Evolutionary conservation across 495 filamentous ascomycete species (phyloP), one percentile per base, ranked within the genome.

Genomic region (Collariella sp.): DNA sequence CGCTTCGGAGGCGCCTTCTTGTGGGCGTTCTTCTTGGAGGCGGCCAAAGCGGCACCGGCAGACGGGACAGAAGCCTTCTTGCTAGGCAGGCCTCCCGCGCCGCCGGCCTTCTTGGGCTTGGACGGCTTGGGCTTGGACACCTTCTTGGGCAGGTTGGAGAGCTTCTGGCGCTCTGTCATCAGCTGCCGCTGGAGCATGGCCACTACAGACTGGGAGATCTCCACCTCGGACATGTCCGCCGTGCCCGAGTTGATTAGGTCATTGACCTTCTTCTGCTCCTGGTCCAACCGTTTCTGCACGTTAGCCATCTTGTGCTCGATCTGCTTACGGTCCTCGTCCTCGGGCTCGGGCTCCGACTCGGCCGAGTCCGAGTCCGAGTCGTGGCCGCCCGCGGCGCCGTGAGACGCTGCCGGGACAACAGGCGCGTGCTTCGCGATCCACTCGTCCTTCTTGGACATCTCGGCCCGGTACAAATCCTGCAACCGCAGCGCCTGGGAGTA

Each of bases 381-480:
- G 49, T 66, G 65, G 52, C 72, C 64, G 41, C 67, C 63, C n/a
- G 47, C 23, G 16, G 43, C 54, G 22, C 56, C 42, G 1, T 60
- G 57, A 0, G 50, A 50, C 39, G 67, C 40, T 23, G 68, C 76
- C 35, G 78, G 77, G 34, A 74, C 74, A 13, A 67, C 65, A 16
- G 84, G 88, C 20, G 82, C 78, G 62, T 96, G 83, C 41, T 82
- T 76, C 12, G 83, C 80, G 62, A 95, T 77, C 76, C 87, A 96
- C 12, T 81, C 76, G 12, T 82, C 73, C 71, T 91, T 94, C 62
- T 81, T 79, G 0, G 68, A 66, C 79, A 89, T 88, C 62, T 93
- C 82, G 13, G 70, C 60, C 24, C 88, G 79, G 72, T 91, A 95
- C 1, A 91, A 55, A 13, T 76, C 74, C 63, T 93, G 79, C 5